These are phyloP conservation scores for Gaertneriomyces semiglobifer DNA, from an alignment of 192 early-diverging fungal genomes.

Conservation along the genomic window DNA sequence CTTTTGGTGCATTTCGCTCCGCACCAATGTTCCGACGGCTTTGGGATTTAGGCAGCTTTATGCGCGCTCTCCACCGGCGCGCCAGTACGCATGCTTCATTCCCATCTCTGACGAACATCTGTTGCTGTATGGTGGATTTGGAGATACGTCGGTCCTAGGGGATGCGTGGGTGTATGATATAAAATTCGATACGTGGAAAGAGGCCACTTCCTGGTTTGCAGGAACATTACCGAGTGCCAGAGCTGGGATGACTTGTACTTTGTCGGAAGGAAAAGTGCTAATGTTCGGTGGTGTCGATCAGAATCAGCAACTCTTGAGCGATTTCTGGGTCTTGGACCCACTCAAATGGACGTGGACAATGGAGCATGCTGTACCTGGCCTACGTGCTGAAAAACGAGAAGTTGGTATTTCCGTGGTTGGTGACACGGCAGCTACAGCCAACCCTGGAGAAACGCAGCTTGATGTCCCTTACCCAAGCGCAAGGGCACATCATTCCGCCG, in stretches of 20 bases:
- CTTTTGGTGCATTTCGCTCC: constrained; percentile 9
- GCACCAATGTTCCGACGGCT: not conserved
- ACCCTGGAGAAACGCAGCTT: no score
- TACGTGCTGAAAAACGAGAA: no score
- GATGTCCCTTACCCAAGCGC: not conserved
- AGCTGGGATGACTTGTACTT: not conserved
- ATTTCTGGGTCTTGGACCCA: constrained; percentile 16
- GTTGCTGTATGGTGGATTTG: not conserved
- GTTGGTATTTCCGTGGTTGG: no score
- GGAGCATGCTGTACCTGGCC: no score
- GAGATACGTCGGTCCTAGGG: not conserved
- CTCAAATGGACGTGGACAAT: constrained; percentile 10
- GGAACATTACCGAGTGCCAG: not conserved
- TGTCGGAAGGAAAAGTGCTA: not conserved
- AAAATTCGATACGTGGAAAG: not conserved
- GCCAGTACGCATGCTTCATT: constrained; percentile 8
- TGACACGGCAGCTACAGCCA: no score
- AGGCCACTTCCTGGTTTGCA: constrained; percentile 14
- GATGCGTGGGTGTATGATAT: constrained; percentile 21
- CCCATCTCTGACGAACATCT: not conserved
- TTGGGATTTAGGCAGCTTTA: constrained; percentile 15
- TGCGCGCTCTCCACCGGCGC: constrained; percentile 7
- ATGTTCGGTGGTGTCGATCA: constrained; percentile 11
- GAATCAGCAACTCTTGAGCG: not conserved
- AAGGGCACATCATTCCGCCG: constrained; percentile 10